Conservation (phyloP, 2,329 filamentous ascomycete species). For the Alternaria gaisen region DNA sequence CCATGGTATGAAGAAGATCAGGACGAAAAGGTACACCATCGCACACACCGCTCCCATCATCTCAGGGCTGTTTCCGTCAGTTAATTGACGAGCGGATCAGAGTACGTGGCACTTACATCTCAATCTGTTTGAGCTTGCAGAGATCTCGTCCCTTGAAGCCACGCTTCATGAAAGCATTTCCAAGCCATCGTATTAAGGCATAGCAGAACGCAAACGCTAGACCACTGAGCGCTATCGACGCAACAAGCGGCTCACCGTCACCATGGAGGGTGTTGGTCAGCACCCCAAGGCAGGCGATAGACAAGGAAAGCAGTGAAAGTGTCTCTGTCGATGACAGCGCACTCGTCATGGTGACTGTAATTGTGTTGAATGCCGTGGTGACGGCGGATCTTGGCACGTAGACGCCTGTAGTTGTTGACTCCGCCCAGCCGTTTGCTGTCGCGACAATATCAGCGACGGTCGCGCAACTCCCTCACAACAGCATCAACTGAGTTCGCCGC, state of each 20-base stretch:
- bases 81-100: not conserved
- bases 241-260: conserved; percentile 88
- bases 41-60: conserved; percentile 96
- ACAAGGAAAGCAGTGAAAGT: conserved; percentile 68
- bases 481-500: not conserved
- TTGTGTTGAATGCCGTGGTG: conserved; percentile 12
- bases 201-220: conserved; percentile 84
- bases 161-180: conserved; percentile 84
- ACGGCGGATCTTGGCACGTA: conserved; percentile 24
- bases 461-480: conserved; percentile 3
- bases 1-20: conserved; percentile 95
- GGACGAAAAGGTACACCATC: conserved; percentile 85
- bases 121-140: conserved; percentile 76
- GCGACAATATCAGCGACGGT: conserved; percentile 13
- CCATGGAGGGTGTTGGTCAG: conserved; percentile 81
- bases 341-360: conserved; percentile 35
- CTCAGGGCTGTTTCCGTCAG: conserved; percentile 70
- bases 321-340: conserved; percentile 63
- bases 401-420: conserved; percentile 13
- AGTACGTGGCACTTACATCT: conserved; percentile 67
- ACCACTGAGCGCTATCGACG: conserved; percentile 85
- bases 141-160: conserved; percentile 91
- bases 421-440: conserved; percentile 16
- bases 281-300: conserved; percentile 74
- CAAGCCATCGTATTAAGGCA: conserved; percentile 91